phyloP scores from a whole-genome alignment of 768 basidiomycete species.

The Auricularia auricula-judae region DNA sequence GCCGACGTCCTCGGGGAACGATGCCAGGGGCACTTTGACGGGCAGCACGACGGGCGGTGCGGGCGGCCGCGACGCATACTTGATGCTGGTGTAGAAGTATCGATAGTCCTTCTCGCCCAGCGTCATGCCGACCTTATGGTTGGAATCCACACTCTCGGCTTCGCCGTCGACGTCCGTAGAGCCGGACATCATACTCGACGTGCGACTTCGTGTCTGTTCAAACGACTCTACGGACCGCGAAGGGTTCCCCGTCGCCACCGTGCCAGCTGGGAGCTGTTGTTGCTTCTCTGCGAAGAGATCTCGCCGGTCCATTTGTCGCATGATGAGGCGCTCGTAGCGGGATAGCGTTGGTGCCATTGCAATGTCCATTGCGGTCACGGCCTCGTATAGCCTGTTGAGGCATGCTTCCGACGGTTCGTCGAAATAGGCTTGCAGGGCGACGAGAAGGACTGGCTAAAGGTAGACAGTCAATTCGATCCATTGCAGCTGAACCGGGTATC shows the following conservation, averaged over 20 bases:
- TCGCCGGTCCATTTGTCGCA: conserved; percentile 83
- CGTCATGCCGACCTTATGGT: conserved; percentile 35
- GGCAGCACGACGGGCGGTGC: conserved; percentile 49
- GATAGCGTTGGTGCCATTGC: conserved; percentile 67
- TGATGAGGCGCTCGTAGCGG: conserved; percentile 74
- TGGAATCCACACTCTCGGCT: conserved; percentile 26
- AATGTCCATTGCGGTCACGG: conserved; percentile 86
- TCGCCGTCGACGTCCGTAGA: background rate
- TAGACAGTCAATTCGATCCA: background rate
- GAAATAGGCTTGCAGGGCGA: conserved; percentile 95
- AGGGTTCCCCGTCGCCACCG: background rate
- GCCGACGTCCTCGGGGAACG: conserved; percentile 91
- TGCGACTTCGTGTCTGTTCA: background rate
- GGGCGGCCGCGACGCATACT: conserved; percentile 46
- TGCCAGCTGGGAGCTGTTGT: conserved; percentile 10
- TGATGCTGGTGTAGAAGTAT: conserved; percentile 66
- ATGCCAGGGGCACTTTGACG: conserved; percentile 81
- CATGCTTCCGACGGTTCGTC: conserved; percentile 80
- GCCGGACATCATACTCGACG: conserved; percentile 1
- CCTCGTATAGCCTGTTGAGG: conserved; percentile 80
- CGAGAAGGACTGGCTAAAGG: conserved; percentile 76
- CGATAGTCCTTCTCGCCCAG: background rate
- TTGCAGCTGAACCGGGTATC: background rate
- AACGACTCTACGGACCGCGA: background rate
- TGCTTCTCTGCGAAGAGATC: conserved; percentile 82